Conservation (phyloP, 139 green algal species). For the Chlorella sp. region DNA sequence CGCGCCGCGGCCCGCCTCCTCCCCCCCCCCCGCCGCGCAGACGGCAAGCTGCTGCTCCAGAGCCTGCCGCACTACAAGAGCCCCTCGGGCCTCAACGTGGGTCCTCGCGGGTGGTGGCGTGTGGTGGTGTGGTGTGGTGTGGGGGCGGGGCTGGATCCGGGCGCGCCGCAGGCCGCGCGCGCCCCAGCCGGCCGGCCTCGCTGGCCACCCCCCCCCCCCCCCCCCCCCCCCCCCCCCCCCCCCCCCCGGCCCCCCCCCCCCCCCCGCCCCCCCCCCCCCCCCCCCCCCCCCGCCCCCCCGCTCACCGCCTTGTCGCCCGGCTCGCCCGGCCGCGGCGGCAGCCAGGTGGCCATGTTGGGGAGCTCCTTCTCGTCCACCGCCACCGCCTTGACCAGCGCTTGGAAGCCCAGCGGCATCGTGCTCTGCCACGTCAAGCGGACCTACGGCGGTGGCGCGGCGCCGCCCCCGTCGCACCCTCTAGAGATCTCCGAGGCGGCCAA, state of each 20-base stretch:
- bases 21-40: not conserved
- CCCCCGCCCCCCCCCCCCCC: not conserved
- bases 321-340: not conserved
- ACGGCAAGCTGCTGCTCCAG: constrained; percentile 42
- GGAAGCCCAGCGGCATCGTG: no score
- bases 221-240: not conserved
- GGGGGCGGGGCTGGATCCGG: not conserved
- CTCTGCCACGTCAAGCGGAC: no score
- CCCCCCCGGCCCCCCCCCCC: not conserved
- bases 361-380: not conserved
- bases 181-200: no score
- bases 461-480: no score
- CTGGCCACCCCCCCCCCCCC: not conserved
- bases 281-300: not conserved
- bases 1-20: not conserved
- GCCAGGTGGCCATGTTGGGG: not conserved
- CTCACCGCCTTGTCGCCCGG: not conserved
- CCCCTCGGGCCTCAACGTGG: not conserved
- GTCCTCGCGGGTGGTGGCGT: not conserved
- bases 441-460: no score
- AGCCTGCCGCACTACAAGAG: constrained; percentile 17
- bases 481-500: no score
- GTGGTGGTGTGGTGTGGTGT: not conserved
- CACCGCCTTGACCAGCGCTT: no score
- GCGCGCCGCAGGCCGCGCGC: no score